These are phyloP conservation scores for Marasmius tenuissimus DNA, from an alignment of 1,284 basidiomycete genomes.

Conservation along the genomic window DNA sequence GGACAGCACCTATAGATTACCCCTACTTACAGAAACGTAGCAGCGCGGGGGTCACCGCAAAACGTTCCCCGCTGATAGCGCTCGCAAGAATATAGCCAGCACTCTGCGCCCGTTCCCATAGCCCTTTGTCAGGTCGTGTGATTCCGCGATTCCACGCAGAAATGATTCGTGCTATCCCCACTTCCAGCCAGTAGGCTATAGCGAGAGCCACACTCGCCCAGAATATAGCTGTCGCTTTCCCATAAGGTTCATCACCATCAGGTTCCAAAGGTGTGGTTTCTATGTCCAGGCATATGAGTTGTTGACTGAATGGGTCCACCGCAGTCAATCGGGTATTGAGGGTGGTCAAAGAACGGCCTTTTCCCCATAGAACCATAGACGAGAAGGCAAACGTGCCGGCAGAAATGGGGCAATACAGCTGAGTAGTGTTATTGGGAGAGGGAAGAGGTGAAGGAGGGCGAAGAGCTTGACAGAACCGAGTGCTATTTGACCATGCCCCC, in stretches of 20 bases:
- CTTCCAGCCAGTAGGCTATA: constrained; percentile 79
- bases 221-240: constrained; percentile 76
- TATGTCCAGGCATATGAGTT: constrained; percentile 83
- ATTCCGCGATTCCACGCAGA: constrained; percentile 81
- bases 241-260: constrained; percentile 55
- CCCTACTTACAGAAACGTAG: constrained; percentile 75
- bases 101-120: constrained; percentile 74
- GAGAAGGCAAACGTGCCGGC: constrained; percentile 83
- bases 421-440: constrained; percentile 32
- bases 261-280: constrained; percentile 76
- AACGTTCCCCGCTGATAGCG: constrained; percentile 87
- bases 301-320: constrained; percentile 80
- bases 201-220: constrained; percentile 81
- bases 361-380: constrained; percentile 69
- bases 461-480: constrained; percentile 74
- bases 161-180: constrained; percentile 76
- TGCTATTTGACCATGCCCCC: constrained; percentile 65
- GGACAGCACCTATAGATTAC: constrained; percentile 18
- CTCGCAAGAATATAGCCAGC: constrained; percentile 88
- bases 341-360: constrained; percentile 77
- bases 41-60: constrained; percentile 83
- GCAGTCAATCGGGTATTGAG: constrained; percentile 83
- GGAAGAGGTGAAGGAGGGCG: constrained; percentile 73
- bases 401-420: constrained; percentile 71
- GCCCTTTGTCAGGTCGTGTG: constrained; percentile 52